phyloP scores from a whole-genome alignment of 2,329 filamentous ascomycete genomes.

The Cladosporium colombiae region DNA sequence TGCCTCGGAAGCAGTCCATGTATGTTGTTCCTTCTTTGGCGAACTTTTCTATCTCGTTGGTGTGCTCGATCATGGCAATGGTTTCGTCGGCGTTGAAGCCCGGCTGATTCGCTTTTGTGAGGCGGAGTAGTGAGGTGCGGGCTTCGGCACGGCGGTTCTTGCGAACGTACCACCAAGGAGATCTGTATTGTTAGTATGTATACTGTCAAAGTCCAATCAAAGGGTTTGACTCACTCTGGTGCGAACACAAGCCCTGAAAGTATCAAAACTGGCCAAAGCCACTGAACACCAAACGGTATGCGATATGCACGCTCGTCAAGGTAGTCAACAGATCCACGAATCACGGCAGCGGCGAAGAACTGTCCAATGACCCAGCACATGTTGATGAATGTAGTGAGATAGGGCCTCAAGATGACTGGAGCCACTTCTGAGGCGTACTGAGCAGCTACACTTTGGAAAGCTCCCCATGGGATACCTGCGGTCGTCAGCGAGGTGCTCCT shows the following conservation, averaged over 20 bases:
- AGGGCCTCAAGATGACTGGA: conserved; percentile 33
- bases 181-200: background rate
- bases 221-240: conserved; percentile 26
- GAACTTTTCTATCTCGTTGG: conserved; percentile 44
- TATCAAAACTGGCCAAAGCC: conserved; percentile 37
- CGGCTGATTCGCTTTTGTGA: conserved; percentile 20
- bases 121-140: conserved; percentile 19
- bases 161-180: conserved; percentile 36
- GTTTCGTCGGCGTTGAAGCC: conserved; percentile 72
- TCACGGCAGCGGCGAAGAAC: conserved; percentile 47
- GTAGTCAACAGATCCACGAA: conserved; percentile 35
- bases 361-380: conserved; percentile 47
- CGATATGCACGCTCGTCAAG: conserved; percentile 36
- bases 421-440: conserved; percentile 44
- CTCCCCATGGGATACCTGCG: conserved; percentile 38
- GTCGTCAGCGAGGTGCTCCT: background rate
- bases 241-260: conserved; percentile 39
- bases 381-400: conserved; percentile 36
- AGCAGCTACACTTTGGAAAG: conserved; percentile 37
- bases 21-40: conserved; percentile 25
- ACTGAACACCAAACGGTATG: conserved; percentile 44
- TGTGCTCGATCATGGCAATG: conserved; percentile 86
- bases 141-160: conserved; percentile 27
- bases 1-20: conserved; percentile 41
- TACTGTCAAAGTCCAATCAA: background rate